Base-by-base conservation (phyloP, 345 rosid species). In the Lepidium didymum region DNA sequence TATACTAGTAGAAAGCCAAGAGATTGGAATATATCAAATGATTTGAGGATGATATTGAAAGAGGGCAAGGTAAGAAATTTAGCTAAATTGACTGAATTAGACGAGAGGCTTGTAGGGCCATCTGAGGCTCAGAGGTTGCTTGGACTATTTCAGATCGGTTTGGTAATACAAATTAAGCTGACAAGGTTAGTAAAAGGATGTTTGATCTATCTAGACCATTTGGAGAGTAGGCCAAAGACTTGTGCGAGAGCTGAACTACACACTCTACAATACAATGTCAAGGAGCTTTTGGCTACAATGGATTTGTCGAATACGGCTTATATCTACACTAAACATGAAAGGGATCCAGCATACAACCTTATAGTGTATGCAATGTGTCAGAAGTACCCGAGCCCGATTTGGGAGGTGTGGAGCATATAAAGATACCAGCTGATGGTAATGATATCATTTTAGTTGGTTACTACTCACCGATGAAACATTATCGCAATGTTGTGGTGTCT, bases 341-440 rank as follows among this genome's bases (percentile, higher is more conserved):
- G 0, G 0, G 18, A 45, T 11, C 3, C 43, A 33, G 18, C 31
- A 1, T 44, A 18, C 1, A 62, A 16, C 2, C 8, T 62, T 10
- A 12, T 62, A 18, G 4, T 62, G 62, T 62, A 62, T 33, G 67
- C 31, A 31, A 62, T 62, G 54, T 62, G 54, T 33, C 67, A 62
- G 42, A 4, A 44, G 13, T 62, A 62, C 33, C 54, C 33, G 18
- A 45, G 43, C 33, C 67, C 2, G 7, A 33, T 19, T 31, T 45
- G 7, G 43, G 67, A 0, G 67, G 67, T 33, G 67, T 46, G 55
- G 43, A 62, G 13, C 67, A 62, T 62, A 43, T 62, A 0, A 66
- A 53, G 42, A 66, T 66, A 40, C 50, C 33, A 40, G 51, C 61
- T 66, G 51, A 66, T 29, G 58, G 47, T 14, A 5, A 37, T 3